Conservation (phyloP, 495 filamentous ascomycete species). For the Oleoguttula mirabilis region DNA sequence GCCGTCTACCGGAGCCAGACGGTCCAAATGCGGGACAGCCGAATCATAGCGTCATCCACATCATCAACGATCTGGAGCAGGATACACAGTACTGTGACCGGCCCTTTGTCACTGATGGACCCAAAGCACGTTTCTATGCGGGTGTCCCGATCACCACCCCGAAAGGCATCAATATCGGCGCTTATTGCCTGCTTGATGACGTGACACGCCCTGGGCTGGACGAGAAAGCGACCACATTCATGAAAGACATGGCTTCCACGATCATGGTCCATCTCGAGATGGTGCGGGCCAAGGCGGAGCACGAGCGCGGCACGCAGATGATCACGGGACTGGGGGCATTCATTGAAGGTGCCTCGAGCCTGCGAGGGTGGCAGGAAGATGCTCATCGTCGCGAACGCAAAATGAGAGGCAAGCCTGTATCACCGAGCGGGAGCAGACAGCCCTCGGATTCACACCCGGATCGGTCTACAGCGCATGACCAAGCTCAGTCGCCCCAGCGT, state of each 20-base stretch:
- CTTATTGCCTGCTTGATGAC: constrained; percentile 20
- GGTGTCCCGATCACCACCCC: constrained; percentile 18
- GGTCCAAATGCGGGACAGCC: background rate
- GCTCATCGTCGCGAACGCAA: no score
- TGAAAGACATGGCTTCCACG: constrained; percentile 27
- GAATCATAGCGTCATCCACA: background rate
- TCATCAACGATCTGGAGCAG: constrained; percentile 12
- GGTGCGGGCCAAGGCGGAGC: constrained; percentile 5
- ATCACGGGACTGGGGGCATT: constrained; percentile 12
- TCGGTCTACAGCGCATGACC: no score
- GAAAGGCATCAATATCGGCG: constrained; percentile 19
- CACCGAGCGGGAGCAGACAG: no score
- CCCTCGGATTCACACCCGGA: no score
- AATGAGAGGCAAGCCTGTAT: no score
- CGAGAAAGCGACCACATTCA: constrained; percentile 27
- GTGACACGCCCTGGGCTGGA: constrained; percentile 16
- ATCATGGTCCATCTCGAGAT: constrained; percentile 15
- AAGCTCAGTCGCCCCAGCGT: no score
- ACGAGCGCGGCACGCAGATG: constrained; percentile 8
- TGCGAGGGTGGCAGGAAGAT: constrained; percentile 5
- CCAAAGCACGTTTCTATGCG: constrained; percentile 21
- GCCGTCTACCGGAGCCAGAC: background rate
- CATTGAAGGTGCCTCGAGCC: constrained; percentile 6
- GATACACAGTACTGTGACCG: constrained; percentile 12
- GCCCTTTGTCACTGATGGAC: constrained; percentile 10